Conservation (phyloP, 345 rosid genomes). For the Sisymbrium irio region DNA sequence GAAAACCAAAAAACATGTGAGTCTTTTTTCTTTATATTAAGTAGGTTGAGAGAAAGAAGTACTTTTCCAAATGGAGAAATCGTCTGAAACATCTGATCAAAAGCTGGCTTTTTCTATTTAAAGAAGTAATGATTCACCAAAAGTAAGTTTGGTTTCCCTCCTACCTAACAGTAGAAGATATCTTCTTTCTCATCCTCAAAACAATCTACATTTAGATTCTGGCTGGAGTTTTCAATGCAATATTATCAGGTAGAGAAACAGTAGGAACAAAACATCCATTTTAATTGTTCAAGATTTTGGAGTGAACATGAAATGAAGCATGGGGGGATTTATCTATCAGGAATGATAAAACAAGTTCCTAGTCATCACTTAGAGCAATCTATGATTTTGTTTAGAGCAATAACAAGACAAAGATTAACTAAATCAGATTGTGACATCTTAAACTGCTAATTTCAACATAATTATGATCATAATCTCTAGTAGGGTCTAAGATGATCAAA, state of each 20-base stretch:
- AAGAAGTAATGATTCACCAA: conserved; percentile 25
- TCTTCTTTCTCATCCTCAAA: not conserved
- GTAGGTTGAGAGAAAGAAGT: conserved; percentile 22
- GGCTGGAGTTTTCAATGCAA: conserved; percentile 13
- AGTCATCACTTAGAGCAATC: not conserved
- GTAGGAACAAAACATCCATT: not conserved
- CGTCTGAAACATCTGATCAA: conserved; percentile 32
- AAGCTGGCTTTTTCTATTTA: conserved; percentile 23
- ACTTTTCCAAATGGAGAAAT: conserved; percentile 8
- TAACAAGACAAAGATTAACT: not conserved
- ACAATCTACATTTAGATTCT: conserved; percentile 14
- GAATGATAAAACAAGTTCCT: conserved; percentile 3
- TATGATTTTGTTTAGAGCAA: not conserved
- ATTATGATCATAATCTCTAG: conserved; percentile 14
- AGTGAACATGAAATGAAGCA: conserved; percentile 22
- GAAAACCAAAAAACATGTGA: conserved; percentile 25
- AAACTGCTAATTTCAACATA: not conserved
- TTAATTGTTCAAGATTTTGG: not conserved
- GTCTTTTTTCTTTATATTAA: conserved; percentile 1
- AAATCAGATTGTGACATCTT: not conserved
- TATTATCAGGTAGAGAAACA: not conserved
- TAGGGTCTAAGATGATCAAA: not conserved
- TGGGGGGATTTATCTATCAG: not conserved
- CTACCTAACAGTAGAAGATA: conserved; percentile 3
- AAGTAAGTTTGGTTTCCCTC: conserved; percentile 31